phyloP scores from a whole-genome alignment of 352 stramenopile species.

The Globisporangium recalcitrans region DNA sequence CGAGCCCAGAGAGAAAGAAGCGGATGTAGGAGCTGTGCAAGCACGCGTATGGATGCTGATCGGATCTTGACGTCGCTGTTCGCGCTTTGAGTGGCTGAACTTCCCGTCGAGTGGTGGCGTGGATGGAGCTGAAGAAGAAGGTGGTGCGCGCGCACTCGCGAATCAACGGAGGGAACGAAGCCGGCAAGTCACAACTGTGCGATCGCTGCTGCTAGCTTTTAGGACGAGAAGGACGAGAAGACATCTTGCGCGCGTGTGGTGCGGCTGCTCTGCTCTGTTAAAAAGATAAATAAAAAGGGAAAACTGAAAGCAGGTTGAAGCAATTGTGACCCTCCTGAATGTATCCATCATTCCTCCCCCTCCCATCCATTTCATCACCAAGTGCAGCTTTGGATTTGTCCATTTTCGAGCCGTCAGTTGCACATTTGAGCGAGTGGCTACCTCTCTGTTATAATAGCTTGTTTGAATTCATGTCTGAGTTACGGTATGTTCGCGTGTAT shows the following conservation, averaged over 20 bases:
- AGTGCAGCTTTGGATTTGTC: not conserved
- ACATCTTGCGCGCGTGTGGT: not conserved
- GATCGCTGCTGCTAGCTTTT: not conserved
- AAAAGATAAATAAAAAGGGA: not conserved
- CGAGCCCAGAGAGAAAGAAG: too few relatives aligned
- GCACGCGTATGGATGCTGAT: not conserved
- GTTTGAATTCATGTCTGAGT: not conserved
- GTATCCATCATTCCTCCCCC: not conserved
- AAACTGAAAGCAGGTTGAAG: not conserved
- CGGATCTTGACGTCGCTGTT: not conserved
- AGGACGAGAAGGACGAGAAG: not conserved
- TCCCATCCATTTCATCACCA: not conserved
- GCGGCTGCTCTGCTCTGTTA: constrained; percentile 1
- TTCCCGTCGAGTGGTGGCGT: not conserved
- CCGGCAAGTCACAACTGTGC: not conserved
- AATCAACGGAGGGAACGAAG: constrained; percentile 1
- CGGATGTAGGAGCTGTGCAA: too few relatives aligned
- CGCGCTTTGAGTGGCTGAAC: not conserved
- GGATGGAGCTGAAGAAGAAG: not conserved
- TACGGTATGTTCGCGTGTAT: not conserved
- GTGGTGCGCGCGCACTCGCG: not conserved
- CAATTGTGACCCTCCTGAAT: not conserved
- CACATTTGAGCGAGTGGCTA: not conserved
- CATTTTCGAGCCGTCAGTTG: not conserved
- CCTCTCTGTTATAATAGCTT: not conserved